Conservation (phyloP, 2,329 filamentous ascomycete genomes). For the Lachnellula cervina region DNA sequence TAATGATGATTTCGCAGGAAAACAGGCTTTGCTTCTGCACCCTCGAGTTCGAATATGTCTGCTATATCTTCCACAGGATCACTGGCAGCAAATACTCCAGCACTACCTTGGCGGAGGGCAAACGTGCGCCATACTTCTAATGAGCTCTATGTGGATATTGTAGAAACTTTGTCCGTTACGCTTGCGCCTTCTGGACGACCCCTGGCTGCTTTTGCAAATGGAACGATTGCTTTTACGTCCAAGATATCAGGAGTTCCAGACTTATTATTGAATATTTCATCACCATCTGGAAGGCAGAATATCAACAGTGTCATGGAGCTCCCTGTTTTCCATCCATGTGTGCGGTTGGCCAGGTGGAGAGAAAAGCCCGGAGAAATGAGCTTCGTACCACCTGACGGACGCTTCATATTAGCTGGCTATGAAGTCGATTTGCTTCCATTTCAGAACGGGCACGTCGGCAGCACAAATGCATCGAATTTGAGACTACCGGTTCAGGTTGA, state of each 20-base stretch:
- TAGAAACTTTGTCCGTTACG: slow-evolving; percentile 84
- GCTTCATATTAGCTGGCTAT: slow-evolving; percentile 90
- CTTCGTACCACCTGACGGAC: slow-evolving; percentile 90
- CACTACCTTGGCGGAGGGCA: slow-evolving; percentile 80
- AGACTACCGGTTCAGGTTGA: slow-evolving; percentile 80
- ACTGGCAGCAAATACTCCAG: slow-evolving; percentile 42
- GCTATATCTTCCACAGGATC: slow-evolving; percentile 30
- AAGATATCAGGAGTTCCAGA: slow-evolving; percentile 95
- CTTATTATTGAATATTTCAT: slow-evolving; percentile 73
- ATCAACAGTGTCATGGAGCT: slow-evolving; percentile 72
- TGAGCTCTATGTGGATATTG: slow-evolving; percentile 92
- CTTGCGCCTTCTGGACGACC: slow-evolving; percentile 86
- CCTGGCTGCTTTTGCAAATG: slow-evolving; percentile 80
- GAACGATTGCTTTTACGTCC: slow-evolving; percentile 88
- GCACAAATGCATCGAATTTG: slow-evolving; percentile 52
- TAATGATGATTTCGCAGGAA: slow-evolving; percentile 19
- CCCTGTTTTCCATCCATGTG: slow-evolving; percentile 94
- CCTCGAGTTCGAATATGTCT: slow-evolving; percentile 28
- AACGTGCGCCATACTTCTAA: slow-evolving; percentile 96
- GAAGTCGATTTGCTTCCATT: slow-evolving; percentile 85
- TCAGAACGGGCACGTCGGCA: slow-evolving; percentile 51
- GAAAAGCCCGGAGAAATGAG: slow-evolving; percentile 87
- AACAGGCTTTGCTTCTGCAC: slow-evolving; percentile 25
- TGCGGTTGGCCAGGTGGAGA: slow-evolving; percentile 83
- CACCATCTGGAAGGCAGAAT: slow-evolving; percentile 74